Conservation (phyloP, 140 eudicot genomes). For the Oenanthe javanica region DNA sequence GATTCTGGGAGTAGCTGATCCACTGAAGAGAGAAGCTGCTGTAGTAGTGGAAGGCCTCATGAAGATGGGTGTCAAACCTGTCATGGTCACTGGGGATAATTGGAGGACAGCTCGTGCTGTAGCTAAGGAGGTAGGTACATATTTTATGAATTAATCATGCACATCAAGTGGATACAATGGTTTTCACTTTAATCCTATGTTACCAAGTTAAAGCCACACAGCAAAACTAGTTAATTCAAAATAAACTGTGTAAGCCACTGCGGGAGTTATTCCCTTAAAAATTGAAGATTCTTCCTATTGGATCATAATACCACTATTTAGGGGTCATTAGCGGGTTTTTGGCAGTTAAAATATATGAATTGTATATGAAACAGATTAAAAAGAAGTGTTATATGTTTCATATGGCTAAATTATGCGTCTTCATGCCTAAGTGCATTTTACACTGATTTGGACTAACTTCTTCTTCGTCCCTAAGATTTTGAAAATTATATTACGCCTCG, state of each 20-base stretch:
- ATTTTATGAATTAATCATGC: background rate
- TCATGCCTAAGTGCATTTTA: background rate
- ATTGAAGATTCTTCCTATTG: background rate
- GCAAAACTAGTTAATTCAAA: background rate
- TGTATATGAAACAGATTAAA: background rate
- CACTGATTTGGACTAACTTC: background rate
- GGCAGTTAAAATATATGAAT: background rate
- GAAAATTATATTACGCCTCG: background rate
- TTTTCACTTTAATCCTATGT: background rate
- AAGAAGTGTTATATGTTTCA: background rate
- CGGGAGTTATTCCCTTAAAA: background rate
- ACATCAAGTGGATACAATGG: background rate
- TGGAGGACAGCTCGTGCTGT: conserved; percentile 96
- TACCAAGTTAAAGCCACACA: background rate
- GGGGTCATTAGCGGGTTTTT: background rate
- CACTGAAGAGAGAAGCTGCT: conserved; percentile 94
- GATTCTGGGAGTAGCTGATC: conserved; percentile 87
- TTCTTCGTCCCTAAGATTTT: background rate
- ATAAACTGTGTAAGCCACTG: background rate
- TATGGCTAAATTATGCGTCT: background rate
- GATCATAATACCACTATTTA: background rate
- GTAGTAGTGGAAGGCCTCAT: conserved; percentile 84
- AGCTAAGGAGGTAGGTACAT: conserved; percentile 72
- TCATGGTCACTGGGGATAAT: conserved; percentile 99
- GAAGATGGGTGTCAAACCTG: conserved; percentile 81